Evolutionary conservation across 768 basidiomycete species (phyloP), one percentile per base, ranked within the genome.

Genomic region (Naganishia randhawae): DNA sequence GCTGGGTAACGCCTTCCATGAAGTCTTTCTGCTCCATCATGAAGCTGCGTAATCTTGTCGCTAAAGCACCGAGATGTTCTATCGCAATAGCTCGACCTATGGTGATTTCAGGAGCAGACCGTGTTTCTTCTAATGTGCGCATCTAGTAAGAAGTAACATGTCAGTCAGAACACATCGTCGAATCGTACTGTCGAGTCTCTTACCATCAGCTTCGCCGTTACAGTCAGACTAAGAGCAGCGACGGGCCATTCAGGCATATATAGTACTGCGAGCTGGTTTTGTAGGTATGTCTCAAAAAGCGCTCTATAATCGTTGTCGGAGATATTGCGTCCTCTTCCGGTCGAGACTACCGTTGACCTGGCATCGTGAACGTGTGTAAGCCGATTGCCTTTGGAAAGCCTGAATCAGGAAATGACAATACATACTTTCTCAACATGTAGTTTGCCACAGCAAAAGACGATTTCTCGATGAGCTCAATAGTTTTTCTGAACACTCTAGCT

Each of bases 191-290:
- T 50, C 19, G 63, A 35, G 8, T 29, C 16, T 72, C 84, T 11
- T 68, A 92, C 94, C 91, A 98, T 91, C 72, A 87, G 88, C 76
- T 88, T 89, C 71, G 87, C 89, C 8, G 88, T 86, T 53, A 96
- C 88, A 50, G 84, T 86, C 41, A 98, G 81, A 42, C 96, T 83
- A 19, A 96, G 80, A 50, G 87, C 85, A 1, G 96, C 91, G 11
- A 91, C 94, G 7, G 96, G 96, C 93, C 95, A 99, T 80, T 99
- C 96, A 0, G 96, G 94, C 86, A 91, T 91, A 77, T 89, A 93
- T 7, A 97, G 82, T 22, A 96, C 92, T 10, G 85, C 85, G 27
- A 98, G 84, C 27, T 96, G 82, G 75, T 99, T 96, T 1, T 87
- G 86, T 48, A 98, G 86, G 13, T 98, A 82, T 73, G 90, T 90